Conservation (phyloP, 176 grass and related monocot genomes). For the Otatea glauca region DNA sequence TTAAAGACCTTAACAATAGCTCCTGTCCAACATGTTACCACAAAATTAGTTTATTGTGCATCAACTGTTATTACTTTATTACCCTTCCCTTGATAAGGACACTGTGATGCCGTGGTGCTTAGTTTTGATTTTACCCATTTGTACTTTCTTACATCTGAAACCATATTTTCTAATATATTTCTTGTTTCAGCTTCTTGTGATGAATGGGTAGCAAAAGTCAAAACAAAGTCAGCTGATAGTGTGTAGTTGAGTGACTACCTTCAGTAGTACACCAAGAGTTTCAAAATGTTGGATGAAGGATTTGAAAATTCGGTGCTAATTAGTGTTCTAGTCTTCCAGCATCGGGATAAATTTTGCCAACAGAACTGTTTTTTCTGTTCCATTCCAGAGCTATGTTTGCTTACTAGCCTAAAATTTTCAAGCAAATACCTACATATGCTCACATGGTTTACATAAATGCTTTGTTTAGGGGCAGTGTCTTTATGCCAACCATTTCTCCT, state of each 20-base stretch:
- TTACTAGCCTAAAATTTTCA: background rate
- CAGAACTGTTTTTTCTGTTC: background rate
- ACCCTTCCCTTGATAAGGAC: background rate
- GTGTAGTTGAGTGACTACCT: conserved; percentile 16
- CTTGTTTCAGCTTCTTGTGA: conserved; percentile 74
- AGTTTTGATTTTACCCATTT: background rate
- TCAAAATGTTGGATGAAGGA: background rate
- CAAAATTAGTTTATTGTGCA: background rate
- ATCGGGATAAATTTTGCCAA: conserved; percentile 1
- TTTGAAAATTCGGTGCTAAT: background rate
- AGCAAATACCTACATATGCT: background rate
- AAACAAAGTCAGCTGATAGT: conserved; percentile 46
- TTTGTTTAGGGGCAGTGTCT: background rate
- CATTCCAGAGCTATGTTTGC: background rate
- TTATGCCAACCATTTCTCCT: background rate
- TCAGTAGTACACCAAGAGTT: conserved; percentile 19
- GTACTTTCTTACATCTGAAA: conserved; percentile 16
- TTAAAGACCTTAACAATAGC: background rate
- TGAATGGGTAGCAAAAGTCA: conserved; percentile 65
- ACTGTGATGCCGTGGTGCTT: background rate
- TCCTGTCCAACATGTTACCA: background rate
- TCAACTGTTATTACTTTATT: background rate
- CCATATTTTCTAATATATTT: background rate
- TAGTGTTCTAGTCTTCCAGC: background rate
- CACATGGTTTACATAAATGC: background rate